Evolutionary conservation across 768 basidiomycete genomes (phyloP), one percentile per base, ranked within the genome.

Genomic region (Phlebiopsis gigantea): DNA sequence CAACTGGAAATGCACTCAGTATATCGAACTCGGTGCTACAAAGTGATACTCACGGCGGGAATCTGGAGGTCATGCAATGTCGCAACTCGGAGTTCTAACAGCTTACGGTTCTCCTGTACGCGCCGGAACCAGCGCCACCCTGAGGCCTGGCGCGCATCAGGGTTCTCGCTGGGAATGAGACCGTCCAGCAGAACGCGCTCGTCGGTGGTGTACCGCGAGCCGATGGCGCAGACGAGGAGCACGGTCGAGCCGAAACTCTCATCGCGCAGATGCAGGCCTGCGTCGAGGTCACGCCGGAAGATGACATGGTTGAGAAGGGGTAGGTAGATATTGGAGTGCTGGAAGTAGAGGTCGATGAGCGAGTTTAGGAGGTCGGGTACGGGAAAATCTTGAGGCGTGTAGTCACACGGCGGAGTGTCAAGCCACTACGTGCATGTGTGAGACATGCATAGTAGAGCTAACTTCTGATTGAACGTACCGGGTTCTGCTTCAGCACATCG

Each of bases 11-110:
- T 17, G 14, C 26, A 25, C 26, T 3, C 26, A 22, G 5, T 22
- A 28, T 41, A 30, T 24, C 31, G 44, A 17, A 62, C 53, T 28
- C 45, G 53, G 46, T 1, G 57, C 52, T 67, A 22, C 9, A 26
- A 7, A 39, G 10, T 49, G 10, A n/a, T n/a, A 24, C 78, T 57
- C 65, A 84, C 83, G 61, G 76, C 74, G 62, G 81, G 81, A 19
- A 75, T 75, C 65, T 93, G 90, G n/a, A 93, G 68, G 61, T 89
- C 87, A 64, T 81, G 81, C 43, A 91, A 61, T 2, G 75, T 74
- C 2, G 84, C 77, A 10, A 10, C 76, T 74, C 0, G 6, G 29
- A 72, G 28, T 83, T 72, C 31, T 85, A 0, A 73, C 74, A 79
- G 54, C 80, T 76, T 56, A 82, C 22, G 50, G 5, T 19, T 73